These are phyloP conservation scores for Chaetomium tenue DNA, from an alignment of 495 filamentous ascomycete genomes.

Conservation along the genomic window DNA sequence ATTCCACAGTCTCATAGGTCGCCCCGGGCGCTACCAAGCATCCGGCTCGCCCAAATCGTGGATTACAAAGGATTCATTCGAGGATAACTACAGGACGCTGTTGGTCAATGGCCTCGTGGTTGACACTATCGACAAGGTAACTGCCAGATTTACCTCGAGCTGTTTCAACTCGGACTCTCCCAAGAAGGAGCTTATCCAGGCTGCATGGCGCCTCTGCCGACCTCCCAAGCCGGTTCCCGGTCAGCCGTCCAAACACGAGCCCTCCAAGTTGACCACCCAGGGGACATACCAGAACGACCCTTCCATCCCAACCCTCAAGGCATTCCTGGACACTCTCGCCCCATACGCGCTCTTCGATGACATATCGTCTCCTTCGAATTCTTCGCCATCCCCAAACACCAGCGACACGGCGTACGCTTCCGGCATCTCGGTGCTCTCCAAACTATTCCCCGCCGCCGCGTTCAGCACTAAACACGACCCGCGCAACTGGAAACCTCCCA, in stretches of 20 bases:
- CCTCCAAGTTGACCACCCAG: constrained; percentile 18
- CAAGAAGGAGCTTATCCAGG: constrained; percentile 18
- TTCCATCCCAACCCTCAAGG: constrained; percentile 5
- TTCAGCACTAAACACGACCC: background rate
- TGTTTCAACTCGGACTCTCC: constrained; percentile 18
- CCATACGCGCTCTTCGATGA: constrained; percentile 15
- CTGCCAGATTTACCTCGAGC: constrained; percentile 15
- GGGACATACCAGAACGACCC: constrained; percentile 16
- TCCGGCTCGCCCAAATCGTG: constrained; percentile 5
- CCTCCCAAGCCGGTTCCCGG: background rate
- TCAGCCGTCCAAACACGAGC: constrained; percentile 9
- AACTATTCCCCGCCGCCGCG: background rate
- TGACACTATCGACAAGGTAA: constrained; percentile 17
- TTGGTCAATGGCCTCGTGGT: constrained; percentile 13
- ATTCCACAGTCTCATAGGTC: constrained; percentile 14
- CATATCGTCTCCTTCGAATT: constrained; percentile 2
- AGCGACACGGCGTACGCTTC: background rate
- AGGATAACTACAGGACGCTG: constrained; percentile 17
- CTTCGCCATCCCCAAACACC: background rate
- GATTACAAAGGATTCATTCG: constrained; percentile 17
- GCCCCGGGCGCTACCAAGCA: constrained; percentile 18
- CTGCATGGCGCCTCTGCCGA: constrained; percentile 17
- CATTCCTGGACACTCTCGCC: constrained; percentile 19
- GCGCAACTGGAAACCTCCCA: background rate
- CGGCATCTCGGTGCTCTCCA: background rate